phyloP scores from a whole-genome alignment of 1,284 basidiomycete genomes.

The Ganoderma sinense region DNA sequence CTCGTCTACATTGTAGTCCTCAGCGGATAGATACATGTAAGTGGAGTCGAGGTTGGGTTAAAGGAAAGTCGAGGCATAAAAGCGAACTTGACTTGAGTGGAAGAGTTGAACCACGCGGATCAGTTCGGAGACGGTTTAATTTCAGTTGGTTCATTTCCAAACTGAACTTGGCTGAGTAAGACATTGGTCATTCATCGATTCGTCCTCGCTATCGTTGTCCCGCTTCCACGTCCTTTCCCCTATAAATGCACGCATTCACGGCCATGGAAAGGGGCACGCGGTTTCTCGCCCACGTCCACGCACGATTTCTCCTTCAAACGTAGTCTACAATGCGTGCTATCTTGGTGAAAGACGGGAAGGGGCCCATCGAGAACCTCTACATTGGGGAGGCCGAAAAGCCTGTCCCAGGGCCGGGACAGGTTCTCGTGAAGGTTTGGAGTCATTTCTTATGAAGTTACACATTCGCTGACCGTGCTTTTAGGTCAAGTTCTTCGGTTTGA shows the following conservation, averaged over 20 bases:
- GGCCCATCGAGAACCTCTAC: slow-evolving; percentile 82
- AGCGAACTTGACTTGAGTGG: not conserved
- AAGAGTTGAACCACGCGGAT: not conserved
- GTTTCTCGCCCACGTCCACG: not conserved
- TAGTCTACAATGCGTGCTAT: slow-evolving; percentile 76
- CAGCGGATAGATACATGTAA: not conserved
- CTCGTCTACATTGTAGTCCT: not conserved
- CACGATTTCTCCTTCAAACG: not conserved
- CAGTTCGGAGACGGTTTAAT: not conserved
- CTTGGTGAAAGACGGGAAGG: slow-evolving; percentile 82
- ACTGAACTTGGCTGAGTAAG: not conserved
- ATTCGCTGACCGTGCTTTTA: slow-evolving; percentile 35
- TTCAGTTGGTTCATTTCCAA: not conserved
- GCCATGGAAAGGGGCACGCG: not conserved
- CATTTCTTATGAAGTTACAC: too few relatives aligned
- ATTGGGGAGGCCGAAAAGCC: slow-evolving; percentile 79
- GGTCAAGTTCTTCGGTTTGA: slow-evolving; percentile 86
- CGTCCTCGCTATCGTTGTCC: not conserved
- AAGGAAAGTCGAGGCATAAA: not conserved
- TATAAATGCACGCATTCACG: not conserved
- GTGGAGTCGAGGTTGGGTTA: not conserved
- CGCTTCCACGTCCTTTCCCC: not conserved
- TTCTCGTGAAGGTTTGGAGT: slow-evolving; percentile 75
- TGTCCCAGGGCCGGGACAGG: slow-evolving; percentile 59
- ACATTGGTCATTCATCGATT: not conserved